Base-by-base conservation (phyloP, 1,139 yeast genomes). In the Protomyces pachydermus region DNA sequence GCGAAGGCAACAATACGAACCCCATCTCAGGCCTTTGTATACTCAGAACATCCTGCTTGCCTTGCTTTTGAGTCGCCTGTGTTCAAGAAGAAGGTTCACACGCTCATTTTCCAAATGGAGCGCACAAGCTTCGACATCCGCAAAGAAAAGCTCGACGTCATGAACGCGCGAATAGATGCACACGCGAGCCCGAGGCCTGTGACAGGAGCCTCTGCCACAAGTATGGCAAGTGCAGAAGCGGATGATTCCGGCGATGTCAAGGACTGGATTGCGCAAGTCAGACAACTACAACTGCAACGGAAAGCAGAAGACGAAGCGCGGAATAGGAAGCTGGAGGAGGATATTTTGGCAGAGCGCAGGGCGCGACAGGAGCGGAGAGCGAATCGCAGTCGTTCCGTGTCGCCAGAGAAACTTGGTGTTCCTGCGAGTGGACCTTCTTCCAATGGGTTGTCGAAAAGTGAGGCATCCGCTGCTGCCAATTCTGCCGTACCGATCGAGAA, bases 271-370 rank as follows among this genome's bases (percentile, higher is more conserved):
- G 42, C 53, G n/a, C 45, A 55, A 16, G 56, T 58, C 23, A 32
- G 51, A 20, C 52, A 46, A n/a, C 35, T 58, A 20, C 53, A 58
- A 32, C 52, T 51, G 18, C 53, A 52, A 20, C 42, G 62, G 16
- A 38, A 35, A 32, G 62, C 62, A 5, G 62, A 58, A 32, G 62
- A 58, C 20, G 62, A 58, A 20, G 62, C 62, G 12, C 28, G 62
- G n/a, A 58, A 58, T 32, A 23, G 45, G 35, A 46, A 52, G 45
- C 45, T 58, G 14, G 62, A 58, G 35, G 62, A 37, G 25, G 62
- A 58, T 34, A 58, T 58, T 8, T 18, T 58, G 42, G 39, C 56
- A 18, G 62, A 58, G 37, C 51, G 62, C 14, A n/a, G 38, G 23
- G 62, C 62, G 6, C 37, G 62, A 4, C 62, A 58, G 20, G 62